These are phyloP conservation scores for Meyerozyma elateridarum DNA, from an alignment of 1,139 yeast species.

Conservation along the genomic window DNA sequence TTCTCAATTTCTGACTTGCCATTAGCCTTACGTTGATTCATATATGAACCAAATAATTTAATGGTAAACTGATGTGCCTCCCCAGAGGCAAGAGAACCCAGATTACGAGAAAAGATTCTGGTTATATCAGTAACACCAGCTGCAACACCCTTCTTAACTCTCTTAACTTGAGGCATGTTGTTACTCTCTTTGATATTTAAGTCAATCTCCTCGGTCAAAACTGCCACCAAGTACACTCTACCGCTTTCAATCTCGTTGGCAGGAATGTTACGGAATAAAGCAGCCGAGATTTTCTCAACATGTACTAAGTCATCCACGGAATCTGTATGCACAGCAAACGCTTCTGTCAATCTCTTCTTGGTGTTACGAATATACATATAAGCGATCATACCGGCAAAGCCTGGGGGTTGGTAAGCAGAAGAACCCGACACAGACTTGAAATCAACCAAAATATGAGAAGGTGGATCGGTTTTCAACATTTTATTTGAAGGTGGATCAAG, in stretches of 20 bases:
- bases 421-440: slow-evolving; percentile 69
- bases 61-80: slow-evolving; percentile 69
- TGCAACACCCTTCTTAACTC: slow-evolving; percentile 75
- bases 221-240: slow-evolving; percentile 64
- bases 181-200: slow-evolving; percentile 23
- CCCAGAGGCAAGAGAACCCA: slow-evolving; percentile 56
- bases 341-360: slow-evolving; percentile 67
- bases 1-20: slow-evolving; percentile 16
- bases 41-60: slow-evolving; percentile 68
- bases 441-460: slow-evolving; percentile 77
- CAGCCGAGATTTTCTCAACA: slow-evolving; percentile 69
- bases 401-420: slow-evolving; percentile 58
- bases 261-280: slow-evolving; percentile 75
- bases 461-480: slow-evolving; percentile 49
- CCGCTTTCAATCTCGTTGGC: slow-evolving; percentile 59
- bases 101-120: slow-evolving; percentile 65
- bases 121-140: slow-evolving; percentile 88
- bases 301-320: slow-evolving; percentile 56
- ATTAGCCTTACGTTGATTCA: slow-evolving; percentile 23
- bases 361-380: slow-evolving; percentile 68
- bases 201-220: slow-evolving; percentile 57
- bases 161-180: slow-evolving; percentile 25
- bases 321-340: slow-evolving; percentile 65
- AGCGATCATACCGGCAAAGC: slow-evolving; percentile 68
- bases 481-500: slow-evolving; percentile 43